These are phyloP conservation scores for Capsicum chinense DNA, from an alignment of 257 asterid species.

Conservation along the genomic window DNA sequence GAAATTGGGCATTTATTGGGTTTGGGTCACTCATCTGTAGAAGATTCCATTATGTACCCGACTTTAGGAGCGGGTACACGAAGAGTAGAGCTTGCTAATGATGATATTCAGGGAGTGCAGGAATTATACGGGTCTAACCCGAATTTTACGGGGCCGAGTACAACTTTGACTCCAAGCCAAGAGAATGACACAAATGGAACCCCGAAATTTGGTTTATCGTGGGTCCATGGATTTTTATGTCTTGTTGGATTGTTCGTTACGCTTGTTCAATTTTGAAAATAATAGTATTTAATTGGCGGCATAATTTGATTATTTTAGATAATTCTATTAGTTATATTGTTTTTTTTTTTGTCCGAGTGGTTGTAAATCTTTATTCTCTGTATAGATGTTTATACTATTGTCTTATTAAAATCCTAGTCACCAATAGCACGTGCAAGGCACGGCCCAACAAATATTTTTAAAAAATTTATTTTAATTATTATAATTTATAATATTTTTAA, in stretches of 20 bases:
- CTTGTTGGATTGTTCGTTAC: slow-evolving; percentile 36
- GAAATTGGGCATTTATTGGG: slow-evolving; percentile 94
- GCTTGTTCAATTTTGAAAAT: background rate
- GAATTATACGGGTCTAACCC: slow-evolving; percentile 83
- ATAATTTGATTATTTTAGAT: background rate
- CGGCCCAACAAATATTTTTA: too few relatives aligned
- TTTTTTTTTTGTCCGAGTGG: too few relatives aligned
- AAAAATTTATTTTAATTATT: too few relatives aligned
- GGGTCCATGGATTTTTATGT: slow-evolving; percentile 20
- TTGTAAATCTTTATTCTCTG: background rate
- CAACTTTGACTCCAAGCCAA: slow-evolving; percentile 45
- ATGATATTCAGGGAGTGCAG: slow-evolving; percentile 71
- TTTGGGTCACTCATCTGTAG: slow-evolving; percentile 86
- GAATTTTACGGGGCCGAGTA: slow-evolving; percentile 53
- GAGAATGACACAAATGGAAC: slow-evolving; percentile 53
- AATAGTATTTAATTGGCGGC: background rate
- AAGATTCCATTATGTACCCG: slow-evolving; percentile 82
- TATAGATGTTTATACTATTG: background rate
- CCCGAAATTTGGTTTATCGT: slow-evolving; percentile 19
- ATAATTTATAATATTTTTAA: too few relatives aligned
- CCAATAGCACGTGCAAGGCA: too few relatives aligned
- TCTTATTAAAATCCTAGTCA: background rate
- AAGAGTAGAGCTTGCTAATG: slow-evolving; percentile 67
- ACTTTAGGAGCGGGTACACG: slow-evolving; percentile 60
- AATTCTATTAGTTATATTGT: background rate